phyloP scores from a whole-genome alignment of 1,284 basidiomycete species.

The Exobasidium rhododendri region DNA sequence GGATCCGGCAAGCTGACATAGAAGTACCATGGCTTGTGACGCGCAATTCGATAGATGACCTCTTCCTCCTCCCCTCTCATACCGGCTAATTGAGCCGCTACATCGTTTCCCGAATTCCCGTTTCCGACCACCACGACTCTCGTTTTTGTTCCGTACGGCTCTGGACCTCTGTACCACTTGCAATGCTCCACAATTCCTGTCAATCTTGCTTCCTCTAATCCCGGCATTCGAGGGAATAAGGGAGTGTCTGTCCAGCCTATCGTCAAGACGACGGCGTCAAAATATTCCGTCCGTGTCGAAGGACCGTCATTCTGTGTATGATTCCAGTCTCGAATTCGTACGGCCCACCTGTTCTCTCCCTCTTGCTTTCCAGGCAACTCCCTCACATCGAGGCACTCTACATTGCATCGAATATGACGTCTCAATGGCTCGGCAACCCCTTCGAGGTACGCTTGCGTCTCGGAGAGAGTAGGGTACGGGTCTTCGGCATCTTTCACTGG shows the following conservation, averaged over 20 bases:
- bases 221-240: conserved; percentile 29
- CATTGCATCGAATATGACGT: conserved; percentile 19
- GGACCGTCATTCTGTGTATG: not conserved
- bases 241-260: conserved; percentile 44
- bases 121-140: conserved; percentile 44
- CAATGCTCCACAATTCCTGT: conserved; percentile 36
- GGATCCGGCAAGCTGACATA: conserved; percentile 35
- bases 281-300: conserved; percentile 13
- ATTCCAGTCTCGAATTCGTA: conserved; percentile 28
- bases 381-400: conserved; percentile 33
- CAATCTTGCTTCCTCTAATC: conserved; percentile 22
- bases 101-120: conserved; percentile 44
- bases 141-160: conserved; percentile 21
- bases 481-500: conserved; percentile 21
- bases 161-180: conserved; percentile 44
- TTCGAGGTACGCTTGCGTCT: conserved; percentile 36
- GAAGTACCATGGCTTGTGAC: conserved; percentile 21
- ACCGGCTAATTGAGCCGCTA: conserved; percentile 35
- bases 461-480: conserved; percentile 34
- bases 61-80: conserved; percentile 12
- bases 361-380: conserved; percentile 24
- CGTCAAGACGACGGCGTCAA: conserved; percentile 34
- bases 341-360: conserved; percentile 22
- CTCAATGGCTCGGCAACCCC: conserved; percentile 25
- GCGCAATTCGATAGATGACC: conserved; percentile 28